Conservation (phyloP, 352 stramenopile species). For the Globisporangium emineosum region DNA sequence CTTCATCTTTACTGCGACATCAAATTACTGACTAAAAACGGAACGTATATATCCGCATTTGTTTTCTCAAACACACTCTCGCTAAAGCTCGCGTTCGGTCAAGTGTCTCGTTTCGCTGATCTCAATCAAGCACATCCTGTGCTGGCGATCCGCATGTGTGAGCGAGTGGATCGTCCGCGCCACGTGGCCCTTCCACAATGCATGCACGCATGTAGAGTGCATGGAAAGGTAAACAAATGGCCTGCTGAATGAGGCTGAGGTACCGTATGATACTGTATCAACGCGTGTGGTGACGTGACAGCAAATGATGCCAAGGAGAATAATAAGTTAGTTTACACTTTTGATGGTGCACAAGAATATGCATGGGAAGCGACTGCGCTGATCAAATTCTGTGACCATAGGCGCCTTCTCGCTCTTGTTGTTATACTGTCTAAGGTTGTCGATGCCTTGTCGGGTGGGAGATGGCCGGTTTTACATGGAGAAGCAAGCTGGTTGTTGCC, state of each 20-base stretch:
- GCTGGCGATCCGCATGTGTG: background rate
- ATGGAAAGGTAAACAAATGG: background rate
- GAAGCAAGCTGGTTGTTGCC: background rate
- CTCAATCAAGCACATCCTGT: background rate
- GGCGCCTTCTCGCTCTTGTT: background rate
- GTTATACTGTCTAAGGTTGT: slow-evolving; percentile 7
- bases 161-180: background rate
- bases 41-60: background rate
- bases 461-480: slow-evolving; percentile 1
- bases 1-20: background rate
- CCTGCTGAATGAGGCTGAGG: background rate
- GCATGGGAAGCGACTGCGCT: background rate
- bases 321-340: slow-evolving; percentile 9
- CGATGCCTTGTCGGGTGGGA: background rate
- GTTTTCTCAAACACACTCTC: slow-evolving; percentile 6
- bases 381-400: slow-evolving; percentile 9
- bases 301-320: background rate
- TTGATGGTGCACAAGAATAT: background rate
- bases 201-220: background rate
- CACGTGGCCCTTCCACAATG: background rate
- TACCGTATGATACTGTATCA: too few relatives aligned
- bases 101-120: background rate
- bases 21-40: background rate
- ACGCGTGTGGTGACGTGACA: background rate
- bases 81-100: background rate